A percentile compares a stretch with the other conserved stretches of the same genome.
These are phyloP conservation scores for Drosera capensis DNA, from an alignment of 148 eudicot species.

Conservation along the genomic window DNA sequence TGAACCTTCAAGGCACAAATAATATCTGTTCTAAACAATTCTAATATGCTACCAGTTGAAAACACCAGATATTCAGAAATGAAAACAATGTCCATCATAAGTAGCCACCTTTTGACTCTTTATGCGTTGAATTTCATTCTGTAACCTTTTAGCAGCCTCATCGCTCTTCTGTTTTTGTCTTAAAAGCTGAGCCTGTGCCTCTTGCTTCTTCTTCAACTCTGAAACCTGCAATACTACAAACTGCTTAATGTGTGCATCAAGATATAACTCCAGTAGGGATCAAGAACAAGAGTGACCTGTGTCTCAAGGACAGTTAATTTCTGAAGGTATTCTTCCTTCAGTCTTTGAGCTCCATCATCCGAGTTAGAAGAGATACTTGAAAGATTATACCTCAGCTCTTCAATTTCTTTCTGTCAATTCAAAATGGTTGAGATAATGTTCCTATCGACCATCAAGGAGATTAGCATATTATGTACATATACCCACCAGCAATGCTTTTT, in stretches of 20 bases:
- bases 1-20: conserved; percentile 46
- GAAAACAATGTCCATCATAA: not conserved
- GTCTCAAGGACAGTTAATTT: conserved; percentile 73
- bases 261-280: not conserved
- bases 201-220: conserved; percentile 85
- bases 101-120: conserved; percentile 75
- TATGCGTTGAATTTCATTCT: conserved; percentile 91
- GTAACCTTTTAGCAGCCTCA: conserved; percentile 84
- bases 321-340: conserved; percentile 90
- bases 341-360: conserved; percentile 71
- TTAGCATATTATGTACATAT: not conserved
- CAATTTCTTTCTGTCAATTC: conserved; percentile 72
- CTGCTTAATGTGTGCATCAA: not conserved
- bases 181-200: conserved; percentile 86
- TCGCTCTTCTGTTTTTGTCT: conserved; percentile 94
- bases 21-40: no score
- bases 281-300: conserved; percentile 32
- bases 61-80: no score
- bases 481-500: conserved; percentile 63
- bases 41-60: no score
- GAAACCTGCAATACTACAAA: conserved; percentile 40
- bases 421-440: conserved; percentile 5
- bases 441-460: not conserved
- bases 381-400: conserved; percentile 62
- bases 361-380: conserved; percentile 51